Evolutionary conservation across 176 grass and related monocot genomes (phyloP).

Genomic region (Oryza coarctata): DNA sequence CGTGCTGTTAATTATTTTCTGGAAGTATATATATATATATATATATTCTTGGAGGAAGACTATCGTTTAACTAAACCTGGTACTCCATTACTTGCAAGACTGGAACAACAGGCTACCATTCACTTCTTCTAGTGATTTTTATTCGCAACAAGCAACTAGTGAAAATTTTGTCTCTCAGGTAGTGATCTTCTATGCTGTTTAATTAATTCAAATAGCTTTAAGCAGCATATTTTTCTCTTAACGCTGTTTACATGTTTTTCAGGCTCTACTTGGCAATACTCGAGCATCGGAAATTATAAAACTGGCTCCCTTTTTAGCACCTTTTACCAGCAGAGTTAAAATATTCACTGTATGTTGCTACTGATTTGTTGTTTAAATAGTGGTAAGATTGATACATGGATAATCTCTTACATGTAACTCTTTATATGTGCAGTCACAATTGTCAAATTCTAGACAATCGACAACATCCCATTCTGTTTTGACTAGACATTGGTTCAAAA

Average conservation of each 20-base stretch:
- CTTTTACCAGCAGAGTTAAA: constrained; percentile 91
- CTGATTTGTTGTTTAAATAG: neutral
- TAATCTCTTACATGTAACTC: constrained; percentile 25
- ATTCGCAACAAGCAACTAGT: constrained; percentile 89
- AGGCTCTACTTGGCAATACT: constrained; percentile 90
- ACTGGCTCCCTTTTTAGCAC: constrained; percentile 89
- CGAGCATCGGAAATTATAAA: constrained; percentile 90
- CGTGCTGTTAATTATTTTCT: neutral
- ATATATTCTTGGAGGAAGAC: constrained; percentile 16
- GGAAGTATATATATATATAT: neutral
- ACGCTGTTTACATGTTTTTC: constrained; percentile 20
- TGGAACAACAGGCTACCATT: constrained; percentile 91
- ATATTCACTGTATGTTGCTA: constrained; percentile 79
- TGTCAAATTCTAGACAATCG: constrained; percentile 71
- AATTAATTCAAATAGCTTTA: constrained; percentile 31
- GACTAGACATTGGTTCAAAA: constrained; percentile 78
- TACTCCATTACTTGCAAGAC: constrained; percentile 70
- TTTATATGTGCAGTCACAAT: constrained; percentile 58
- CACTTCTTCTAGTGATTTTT: constrained; percentile 78
- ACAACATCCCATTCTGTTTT: constrained; percentile 55
- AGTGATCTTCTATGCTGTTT: constrained; percentile 25
- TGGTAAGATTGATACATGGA: constrained; percentile 15
- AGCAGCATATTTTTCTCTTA: constrained; percentile 30
- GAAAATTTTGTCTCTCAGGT: constrained; percentile 99
- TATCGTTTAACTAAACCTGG: constrained; percentile 30